These are phyloP conservation scores for Gloeopeniophorella convolvens DNA, from an alignment of 768 basidiomycete species.

Conservation along the genomic window DNA sequence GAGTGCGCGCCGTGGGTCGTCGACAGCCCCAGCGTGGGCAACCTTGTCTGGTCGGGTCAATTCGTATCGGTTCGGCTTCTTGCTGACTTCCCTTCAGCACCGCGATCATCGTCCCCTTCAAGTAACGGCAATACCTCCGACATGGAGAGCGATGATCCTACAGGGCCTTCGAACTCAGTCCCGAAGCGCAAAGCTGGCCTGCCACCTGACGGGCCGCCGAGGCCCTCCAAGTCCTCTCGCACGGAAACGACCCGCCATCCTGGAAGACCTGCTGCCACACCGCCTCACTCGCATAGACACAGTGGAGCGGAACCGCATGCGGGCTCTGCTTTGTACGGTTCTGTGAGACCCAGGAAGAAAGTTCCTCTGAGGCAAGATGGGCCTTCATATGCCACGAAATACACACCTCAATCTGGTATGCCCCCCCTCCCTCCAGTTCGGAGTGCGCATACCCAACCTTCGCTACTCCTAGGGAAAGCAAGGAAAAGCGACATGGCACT, in stretches of 20 bases:
- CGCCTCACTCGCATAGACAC: background rate
- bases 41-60: conserved; percentile 2
- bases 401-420: too few species aligned
- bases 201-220: background rate
- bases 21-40: conserved; percentile 1
- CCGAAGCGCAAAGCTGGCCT: conserved; percentile 8
- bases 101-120: background rate
- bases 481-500: too few species aligned
- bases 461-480: too few species aligned
- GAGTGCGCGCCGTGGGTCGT: conserved; percentile 3
- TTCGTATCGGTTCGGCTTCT: background rate
- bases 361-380: background rate
- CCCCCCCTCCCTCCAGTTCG: too few species aligned
- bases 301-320: background rate
- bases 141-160: background rate
- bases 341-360: background rate
- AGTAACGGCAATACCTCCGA: background rate
- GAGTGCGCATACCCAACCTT: too few species aligned
- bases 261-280: background rate
- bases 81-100: background rate
- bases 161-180: background rate
- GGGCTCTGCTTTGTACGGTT: background rate
- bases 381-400: too few species aligned
- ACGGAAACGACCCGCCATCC: background rate
- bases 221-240: conserved; percentile 7